phyloP scores from a whole-genome alignment of 768 basidiomycete genomes.

The Lactarius evosmus region DNA sequence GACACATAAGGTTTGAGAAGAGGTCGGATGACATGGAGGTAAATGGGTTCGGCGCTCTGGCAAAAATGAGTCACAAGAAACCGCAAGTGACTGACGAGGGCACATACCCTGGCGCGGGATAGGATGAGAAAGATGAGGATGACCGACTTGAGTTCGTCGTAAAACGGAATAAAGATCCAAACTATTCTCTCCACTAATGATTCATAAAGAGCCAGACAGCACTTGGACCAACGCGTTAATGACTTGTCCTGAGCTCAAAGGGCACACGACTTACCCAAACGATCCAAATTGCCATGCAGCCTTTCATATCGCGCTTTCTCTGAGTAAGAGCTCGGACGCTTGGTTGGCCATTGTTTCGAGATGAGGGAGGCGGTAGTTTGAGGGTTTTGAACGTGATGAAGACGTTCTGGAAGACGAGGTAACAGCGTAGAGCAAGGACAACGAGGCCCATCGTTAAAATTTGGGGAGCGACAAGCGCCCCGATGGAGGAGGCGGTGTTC shows the following conservation, averaged over 20 bases:
- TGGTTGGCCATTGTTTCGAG: constrained; percentile 55
- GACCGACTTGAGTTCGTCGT: constrained; percentile 76
- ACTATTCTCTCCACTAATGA: constrained; percentile 60
- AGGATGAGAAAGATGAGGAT: constrained; percentile 70
- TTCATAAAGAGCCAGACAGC: constrained; percentile 67
- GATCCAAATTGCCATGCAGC: constrained; percentile 78
- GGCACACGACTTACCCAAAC: constrained; percentile 61
- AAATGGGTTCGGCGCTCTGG: constrained; percentile 85
- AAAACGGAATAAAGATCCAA: constrained; percentile 76
- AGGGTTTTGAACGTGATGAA: constrained; percentile 85
- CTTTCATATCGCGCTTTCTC: constrained; percentile 83
- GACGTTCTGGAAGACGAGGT: constrained; percentile 73
- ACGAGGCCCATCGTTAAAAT: constrained; percentile 58
- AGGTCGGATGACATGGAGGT: constrained; percentile 76
- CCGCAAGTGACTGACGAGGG: not conserved
- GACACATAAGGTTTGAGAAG: constrained; percentile 68
- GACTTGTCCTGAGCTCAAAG: constrained; percentile 18
- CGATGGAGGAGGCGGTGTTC: constrained; percentile 17
- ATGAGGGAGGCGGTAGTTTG: constrained; percentile 56
- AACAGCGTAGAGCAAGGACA: constrained; percentile 59
- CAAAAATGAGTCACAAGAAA: constrained; percentile 6
- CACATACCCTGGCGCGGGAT: constrained; percentile 64
- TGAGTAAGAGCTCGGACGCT: constrained; percentile 66
- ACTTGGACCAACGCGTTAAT: constrained; percentile 41
- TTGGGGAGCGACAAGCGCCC: constrained; percentile 20